Evolutionary conservation across 2,329 filamentous ascomycete genomes (phyloP).

Genomic region (Fusarium piperis): DNA sequence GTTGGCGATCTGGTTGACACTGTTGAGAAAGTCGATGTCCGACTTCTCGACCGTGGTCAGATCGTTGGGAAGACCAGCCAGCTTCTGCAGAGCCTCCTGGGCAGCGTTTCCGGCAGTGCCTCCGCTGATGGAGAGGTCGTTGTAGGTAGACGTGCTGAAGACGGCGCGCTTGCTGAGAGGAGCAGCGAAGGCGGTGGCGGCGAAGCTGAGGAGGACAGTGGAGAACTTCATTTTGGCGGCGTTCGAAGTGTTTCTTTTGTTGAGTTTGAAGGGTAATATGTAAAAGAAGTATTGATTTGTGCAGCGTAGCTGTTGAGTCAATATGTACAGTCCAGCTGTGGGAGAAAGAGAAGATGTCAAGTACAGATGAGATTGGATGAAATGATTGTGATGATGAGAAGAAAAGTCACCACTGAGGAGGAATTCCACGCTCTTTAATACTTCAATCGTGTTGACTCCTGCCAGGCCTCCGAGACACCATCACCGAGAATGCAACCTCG

Average conservation of each 20-base stretch:
- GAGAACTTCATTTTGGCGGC: conserved; percentile 49
- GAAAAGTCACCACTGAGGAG: background rate
- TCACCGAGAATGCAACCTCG: background rate
- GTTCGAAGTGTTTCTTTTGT: background rate
- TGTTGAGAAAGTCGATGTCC: conserved; percentile 60
- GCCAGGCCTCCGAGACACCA: background rate
- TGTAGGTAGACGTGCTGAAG: conserved; percentile 50
- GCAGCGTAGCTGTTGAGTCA: conserved; percentile 7
- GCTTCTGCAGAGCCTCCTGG: conserved; percentile 53
- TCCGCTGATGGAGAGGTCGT: conserved; percentile 58
- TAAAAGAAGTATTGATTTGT: background rate
- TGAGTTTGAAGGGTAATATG: background rate
- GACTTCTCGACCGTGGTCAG: conserved; percentile 54
- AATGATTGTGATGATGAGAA: background rate
- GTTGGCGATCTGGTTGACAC: conserved; percentile 63
- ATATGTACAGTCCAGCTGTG: conserved; percentile 4
- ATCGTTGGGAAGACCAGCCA: conserved; percentile 51
- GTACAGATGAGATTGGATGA: background rate
- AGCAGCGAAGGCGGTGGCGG: conserved; percentile 41
- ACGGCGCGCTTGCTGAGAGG: conserved; percentile 45
- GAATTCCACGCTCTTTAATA: conserved; percentile 1
- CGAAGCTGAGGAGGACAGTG: conserved; percentile 41
- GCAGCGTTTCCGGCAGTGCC: conserved; percentile 57
- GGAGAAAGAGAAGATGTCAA: background rate
- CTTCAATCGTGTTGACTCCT: background rate